Conservation (phyloP, 2,329 filamentous ascomycete species). For the Orbilia brochopaga region DNA sequence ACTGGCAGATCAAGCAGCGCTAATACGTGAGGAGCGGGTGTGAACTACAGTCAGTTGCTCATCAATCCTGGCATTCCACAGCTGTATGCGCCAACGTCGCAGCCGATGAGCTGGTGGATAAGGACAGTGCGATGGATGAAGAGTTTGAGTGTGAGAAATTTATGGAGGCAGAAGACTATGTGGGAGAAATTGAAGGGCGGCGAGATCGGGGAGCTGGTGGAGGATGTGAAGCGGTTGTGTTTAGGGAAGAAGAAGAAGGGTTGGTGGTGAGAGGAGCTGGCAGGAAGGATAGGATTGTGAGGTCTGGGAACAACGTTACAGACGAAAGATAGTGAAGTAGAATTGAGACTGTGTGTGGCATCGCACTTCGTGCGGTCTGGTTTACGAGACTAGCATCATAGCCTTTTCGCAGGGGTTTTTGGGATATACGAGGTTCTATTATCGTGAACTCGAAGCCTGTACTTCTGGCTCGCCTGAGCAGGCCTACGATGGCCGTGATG, state of each 20-base stretch:
- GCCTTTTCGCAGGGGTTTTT: no score
- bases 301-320: neutral
- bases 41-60: neutral
- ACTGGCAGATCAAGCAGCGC: neutral
- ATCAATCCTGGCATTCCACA: neutral
- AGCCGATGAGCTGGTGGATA: no score
- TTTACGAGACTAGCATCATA: no score
- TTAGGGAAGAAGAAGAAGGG: neutral
- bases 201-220: neutral
- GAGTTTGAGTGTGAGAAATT: neutral
- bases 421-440: no score
- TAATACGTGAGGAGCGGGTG: neutral
- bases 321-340: neutral
- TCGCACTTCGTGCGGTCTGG: no score
- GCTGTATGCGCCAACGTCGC: neutral
- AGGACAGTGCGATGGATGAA: neutral
- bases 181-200: neutral
- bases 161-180: neutral
- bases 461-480: no score
- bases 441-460: no score
- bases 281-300: neutral
- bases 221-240: neutral
- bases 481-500: no score
- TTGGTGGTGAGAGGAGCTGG: no score
- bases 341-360: no score